Evolutionary conservation across 441 rosid species (phyloP).

Genomic region (Jatropha multifida): DNA sequence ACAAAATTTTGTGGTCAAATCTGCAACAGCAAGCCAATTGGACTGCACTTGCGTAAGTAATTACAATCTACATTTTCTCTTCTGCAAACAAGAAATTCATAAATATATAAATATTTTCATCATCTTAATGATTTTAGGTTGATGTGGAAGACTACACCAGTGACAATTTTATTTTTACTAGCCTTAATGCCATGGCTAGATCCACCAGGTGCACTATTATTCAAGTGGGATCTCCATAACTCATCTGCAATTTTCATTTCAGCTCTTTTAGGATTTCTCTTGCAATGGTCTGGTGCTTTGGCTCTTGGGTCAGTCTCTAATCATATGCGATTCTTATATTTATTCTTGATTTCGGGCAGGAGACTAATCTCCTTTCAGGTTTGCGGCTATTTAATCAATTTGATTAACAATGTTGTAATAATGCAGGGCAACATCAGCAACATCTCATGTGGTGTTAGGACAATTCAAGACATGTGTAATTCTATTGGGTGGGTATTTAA

Average conservation of each 20-base stretch:
- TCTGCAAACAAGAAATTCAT: not conserved
- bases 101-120: not conserved
- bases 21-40: conserved; percentile 88
- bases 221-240: conserved; percentile 73
- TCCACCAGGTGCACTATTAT: conserved; percentile 79
- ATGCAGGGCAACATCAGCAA: conserved; percentile 92
- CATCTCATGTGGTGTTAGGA: conserved; percentile 87
- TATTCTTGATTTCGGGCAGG: no score
- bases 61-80: not conserved
- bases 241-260: conserved; percentile 63
- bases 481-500: conserved; percentile 66
- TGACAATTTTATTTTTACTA: conserved; percentile 74
- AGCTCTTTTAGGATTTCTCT: conserved; percentile 87
- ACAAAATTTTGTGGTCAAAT: conserved; percentile 92
- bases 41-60: conserved; percentile 85
- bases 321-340: not conserved
- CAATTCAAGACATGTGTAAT: conserved; percentile 94
- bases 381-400: no score
- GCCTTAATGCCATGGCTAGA: conserved; percentile 93
- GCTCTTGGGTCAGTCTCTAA: conserved; percentile 71
- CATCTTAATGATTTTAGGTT: conserved; percentile 39
- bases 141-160: conserved; percentile 98
- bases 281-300: conserved; percentile 96
- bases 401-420: not conserved
- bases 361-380: no score